phyloP scores from a whole-genome alignment of 345 rosid species.

The Carallia pectinifolia region DNA sequence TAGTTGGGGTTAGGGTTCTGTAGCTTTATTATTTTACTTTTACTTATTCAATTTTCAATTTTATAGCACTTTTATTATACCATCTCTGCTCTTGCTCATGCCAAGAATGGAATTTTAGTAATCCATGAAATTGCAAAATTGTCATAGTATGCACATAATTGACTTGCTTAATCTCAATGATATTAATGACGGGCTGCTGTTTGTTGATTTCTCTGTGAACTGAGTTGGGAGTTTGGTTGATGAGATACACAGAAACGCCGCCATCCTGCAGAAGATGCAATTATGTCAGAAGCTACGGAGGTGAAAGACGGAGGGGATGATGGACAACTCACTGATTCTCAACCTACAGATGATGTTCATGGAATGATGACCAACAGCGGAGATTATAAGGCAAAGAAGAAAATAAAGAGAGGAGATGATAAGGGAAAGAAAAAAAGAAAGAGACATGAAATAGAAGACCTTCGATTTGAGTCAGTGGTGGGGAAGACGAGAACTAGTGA shows the following conservation, averaged over 20 bases:
- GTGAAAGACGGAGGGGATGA: conserved; percentile 22
- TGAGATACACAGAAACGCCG: conserved; percentile 18
- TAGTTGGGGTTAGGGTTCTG: neutral
- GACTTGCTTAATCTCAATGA: no score
- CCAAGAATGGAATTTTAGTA: no score
- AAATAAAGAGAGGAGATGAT: neutral
- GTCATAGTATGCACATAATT: no score
- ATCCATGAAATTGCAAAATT: no score
- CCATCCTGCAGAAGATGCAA: conserved; percentile 13
- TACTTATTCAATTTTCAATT: no score
- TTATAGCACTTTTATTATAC: no score
- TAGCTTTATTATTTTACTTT: neutral
- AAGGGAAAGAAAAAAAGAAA: conserved; percentile 70
- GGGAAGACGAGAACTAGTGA: conserved; percentile 39
- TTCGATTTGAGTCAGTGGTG: conserved; percentile 49
- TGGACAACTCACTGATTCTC: neutral
- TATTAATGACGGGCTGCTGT: no score
- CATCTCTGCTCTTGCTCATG: no score
- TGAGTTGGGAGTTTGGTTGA: no score
- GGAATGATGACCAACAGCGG: no score
- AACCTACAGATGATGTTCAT: no score
- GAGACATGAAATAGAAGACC: conserved; percentile 60
- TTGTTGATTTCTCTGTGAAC: no score
- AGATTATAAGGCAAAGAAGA: neutral
- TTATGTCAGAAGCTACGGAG: conserved; percentile 12